phyloP scores from a whole-genome alignment of 371 early-diverging fungal genomes.

The Chytridium lagenaria region DNA sequence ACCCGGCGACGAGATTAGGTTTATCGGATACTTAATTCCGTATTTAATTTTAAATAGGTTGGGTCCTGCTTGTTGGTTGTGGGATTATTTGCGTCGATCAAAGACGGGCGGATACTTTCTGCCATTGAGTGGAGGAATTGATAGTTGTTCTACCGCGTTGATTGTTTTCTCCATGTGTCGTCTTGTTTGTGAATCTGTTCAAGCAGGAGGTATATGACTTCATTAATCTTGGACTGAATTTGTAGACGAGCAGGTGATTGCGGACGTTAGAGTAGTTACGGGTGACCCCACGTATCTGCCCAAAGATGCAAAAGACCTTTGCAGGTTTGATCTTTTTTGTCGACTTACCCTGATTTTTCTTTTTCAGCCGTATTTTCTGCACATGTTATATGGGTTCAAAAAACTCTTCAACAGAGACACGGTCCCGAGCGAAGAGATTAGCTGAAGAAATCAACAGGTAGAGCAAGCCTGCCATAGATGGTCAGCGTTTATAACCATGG shows the following conservation, averaged over 20 bases:
- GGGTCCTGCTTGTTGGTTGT: conserved; percentile 98
- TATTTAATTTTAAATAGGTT: conserved; percentile 52
- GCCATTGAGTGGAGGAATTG: conserved; percentile 96
- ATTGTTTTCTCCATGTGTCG: conserved; percentile 96
- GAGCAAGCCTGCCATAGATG: neutral
- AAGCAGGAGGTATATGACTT: conserved; percentile 57
- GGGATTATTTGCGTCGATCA: conserved; percentile 97
- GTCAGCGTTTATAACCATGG: conserved; percentile 4
- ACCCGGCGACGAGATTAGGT: conserved; percentile 79
- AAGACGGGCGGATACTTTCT: conserved; percentile 90
- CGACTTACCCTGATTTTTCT: neutral
- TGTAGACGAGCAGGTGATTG: conserved; percentile 69
- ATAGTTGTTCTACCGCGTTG: conserved; percentile 92
- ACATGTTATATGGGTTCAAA: conserved; percentile 95
- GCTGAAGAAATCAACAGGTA: conserved; percentile 82
- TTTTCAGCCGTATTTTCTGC: conserved; percentile 70
- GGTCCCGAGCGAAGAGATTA: conserved; percentile 77
- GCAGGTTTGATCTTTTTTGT: conserved; percentile 53
- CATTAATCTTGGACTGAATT: neutral
- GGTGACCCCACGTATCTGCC: conserved; percentile 77
- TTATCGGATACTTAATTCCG: conserved; percentile 18
- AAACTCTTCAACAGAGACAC: conserved; percentile 89
- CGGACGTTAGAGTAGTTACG: conserved; percentile 75
- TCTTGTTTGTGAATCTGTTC: conserved; percentile 75
- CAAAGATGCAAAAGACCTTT: conserved; percentile 79